These are phyloP conservation scores for Ogataea nonfermentans DNA, from an alignment of 805 yeast species.

Conservation along the genomic window DNA sequence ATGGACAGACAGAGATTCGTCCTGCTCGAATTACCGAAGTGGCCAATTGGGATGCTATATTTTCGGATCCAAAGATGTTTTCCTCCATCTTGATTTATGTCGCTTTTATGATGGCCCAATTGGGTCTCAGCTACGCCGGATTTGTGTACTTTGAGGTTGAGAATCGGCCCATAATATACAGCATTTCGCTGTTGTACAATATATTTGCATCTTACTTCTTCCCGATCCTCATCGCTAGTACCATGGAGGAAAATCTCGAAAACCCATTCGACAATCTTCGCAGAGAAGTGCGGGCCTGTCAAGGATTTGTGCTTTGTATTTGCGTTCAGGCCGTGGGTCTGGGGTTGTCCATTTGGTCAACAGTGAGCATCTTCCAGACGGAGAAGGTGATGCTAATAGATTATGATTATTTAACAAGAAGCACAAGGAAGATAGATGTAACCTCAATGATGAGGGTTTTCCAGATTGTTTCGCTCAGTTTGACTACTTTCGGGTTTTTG, in stretches of 20 bases:
- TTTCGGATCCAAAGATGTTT: conserved; percentile 22
- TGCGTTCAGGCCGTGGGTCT: conserved; percentile 22
- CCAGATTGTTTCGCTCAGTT: conserved; percentile 25
- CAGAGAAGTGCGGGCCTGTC: conserved; percentile 25
- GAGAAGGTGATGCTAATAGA: conserved; percentile 13
- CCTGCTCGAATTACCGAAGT: conserved; percentile 19
- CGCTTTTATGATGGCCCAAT: conserved; percentile 27
- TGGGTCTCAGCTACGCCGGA: conserved; percentile 28
- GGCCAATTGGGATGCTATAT: conserved; percentile 29
- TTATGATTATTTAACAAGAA: conserved; percentile 13
- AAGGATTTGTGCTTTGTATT: conserved; percentile 20
- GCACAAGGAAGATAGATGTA: conserved; percentile 18
- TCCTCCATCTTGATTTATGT: conserved; percentile 22
- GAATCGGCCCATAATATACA: conserved; percentile 24
- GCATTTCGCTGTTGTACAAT: conserved; percentile 25
- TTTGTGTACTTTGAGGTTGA: conserved; percentile 29
- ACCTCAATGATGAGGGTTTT: conserved; percentile 22
- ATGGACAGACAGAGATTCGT: conserved; percentile 8
- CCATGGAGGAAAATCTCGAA: conserved; percentile 25
- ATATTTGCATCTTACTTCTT: conserved; percentile 28
- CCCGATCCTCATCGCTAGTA: conserved; percentile 25
- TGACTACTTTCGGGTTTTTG: conserved; percentile 21
- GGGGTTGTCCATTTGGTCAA: conserved; percentile 24
- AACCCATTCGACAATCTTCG: conserved; percentile 26
- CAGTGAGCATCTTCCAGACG: conserved; percentile 17